phyloP scores from a whole-genome alignment of 345 rosid genomes.

The Dimocarpus longan region DNA sequence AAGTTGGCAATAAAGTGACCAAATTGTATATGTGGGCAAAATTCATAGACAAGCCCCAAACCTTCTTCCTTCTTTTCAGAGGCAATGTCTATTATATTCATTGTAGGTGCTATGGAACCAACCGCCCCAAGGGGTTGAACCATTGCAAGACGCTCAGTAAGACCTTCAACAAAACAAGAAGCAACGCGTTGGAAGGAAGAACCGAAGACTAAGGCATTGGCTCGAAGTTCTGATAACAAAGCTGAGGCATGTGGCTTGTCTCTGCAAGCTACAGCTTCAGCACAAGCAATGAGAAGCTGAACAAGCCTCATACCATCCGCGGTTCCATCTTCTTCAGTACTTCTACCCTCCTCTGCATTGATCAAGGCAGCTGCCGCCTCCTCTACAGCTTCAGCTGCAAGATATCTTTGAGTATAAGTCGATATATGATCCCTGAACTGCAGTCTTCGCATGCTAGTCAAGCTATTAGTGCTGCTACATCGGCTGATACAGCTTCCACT shows the following conservation, averaged over 20 bases:
- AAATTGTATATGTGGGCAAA: constrained; percentile 60
- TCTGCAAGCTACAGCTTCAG: constrained; percentile 73
- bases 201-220: constrained; percentile 57
- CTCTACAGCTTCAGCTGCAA: constrained; percentile 48
- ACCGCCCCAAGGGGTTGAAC: constrained; percentile 51
- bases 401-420: constrained; percentile 42
- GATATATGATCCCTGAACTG: constrained; percentile 54
- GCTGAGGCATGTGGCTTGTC: constrained; percentile 56
- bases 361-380: constrained; percentile 44
- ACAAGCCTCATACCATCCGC: constrained; percentile 56
- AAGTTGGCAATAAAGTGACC: constrained; percentile 62
- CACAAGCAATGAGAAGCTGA: constrained; percentile 60
- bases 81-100: constrained; percentile 42
- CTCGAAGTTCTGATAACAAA: constrained; percentile 51
- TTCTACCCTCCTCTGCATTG: constrained; percentile 10
- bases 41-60: constrained; percentile 53
- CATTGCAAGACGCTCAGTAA: constrained; percentile 47
- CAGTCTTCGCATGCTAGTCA: constrained; percentile 28
- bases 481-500: constrained; percentile 25
- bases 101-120: constrained; percentile 29
- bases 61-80: constrained; percentile 60
- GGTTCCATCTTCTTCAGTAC: constrained; percentile 32
- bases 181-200: constrained; percentile 68
- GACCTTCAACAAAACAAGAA: constrained; percentile 70
- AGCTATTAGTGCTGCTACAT: constrained; percentile 37